These are phyloP conservation scores for Populus tremula DNA, from an alignment of 345 rosid species.

Conservation along the genomic window DNA sequence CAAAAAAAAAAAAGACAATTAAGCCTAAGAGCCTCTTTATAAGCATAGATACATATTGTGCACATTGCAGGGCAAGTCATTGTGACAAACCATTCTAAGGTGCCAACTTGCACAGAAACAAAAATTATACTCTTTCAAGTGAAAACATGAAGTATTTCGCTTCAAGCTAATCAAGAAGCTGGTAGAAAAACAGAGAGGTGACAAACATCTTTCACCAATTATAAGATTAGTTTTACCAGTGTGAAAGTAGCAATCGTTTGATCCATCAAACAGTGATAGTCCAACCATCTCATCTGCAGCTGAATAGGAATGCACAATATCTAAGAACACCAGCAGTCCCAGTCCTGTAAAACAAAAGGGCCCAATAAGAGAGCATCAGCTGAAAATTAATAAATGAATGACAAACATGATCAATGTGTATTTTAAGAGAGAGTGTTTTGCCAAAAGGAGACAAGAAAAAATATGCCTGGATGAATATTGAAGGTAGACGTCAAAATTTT, in stretches of 20 bases:
- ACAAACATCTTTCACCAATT: not conserved
- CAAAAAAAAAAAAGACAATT: not conserved
- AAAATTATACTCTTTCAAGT: not conserved
- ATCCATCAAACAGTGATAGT: conserved; percentile 85
- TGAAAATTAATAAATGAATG: not conserved
- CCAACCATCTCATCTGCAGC: conserved; percentile 99
- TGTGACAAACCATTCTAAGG: not conserved
- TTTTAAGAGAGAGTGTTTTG: not conserved
- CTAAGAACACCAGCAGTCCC: conserved; percentile 81
- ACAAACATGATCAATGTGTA: not conserved
- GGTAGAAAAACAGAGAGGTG: not conserved
- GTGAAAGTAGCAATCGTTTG: conserved; percentile 95
- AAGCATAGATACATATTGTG: not conserved
- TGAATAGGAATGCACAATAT: conserved; percentile 91
- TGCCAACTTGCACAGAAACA: not conserved
- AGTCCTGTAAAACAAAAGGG: conserved; percentile 47
- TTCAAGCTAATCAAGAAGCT: not conserved
- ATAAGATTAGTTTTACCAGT: conserved; percentile 47
- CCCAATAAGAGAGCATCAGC: not conserved
- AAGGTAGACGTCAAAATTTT: not conserved
- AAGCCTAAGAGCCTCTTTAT: not conserved
- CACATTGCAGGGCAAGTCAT: not conserved
- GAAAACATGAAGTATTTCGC: not conserved
- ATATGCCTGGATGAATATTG: not conserved
- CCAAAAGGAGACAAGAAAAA: not conserved